Base-by-base conservation (phyloP, 1,139 yeast species). In the Lodderomyces theae region DNA sequence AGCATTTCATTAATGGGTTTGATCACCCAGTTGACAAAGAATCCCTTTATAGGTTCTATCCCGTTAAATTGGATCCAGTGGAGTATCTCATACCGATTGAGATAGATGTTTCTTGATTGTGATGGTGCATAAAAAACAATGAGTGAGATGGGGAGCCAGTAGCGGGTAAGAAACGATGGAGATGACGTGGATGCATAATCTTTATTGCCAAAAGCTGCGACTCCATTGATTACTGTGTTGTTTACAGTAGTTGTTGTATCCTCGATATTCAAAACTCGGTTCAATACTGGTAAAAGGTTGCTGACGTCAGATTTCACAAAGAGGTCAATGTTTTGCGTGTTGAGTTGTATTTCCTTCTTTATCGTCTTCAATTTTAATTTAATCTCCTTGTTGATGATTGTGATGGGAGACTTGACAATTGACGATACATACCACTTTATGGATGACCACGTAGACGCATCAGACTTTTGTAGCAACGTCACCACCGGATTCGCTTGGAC, bases 21-120 rank as follows among this genome's bases (percentile, higher is more conserved):
- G 23, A 87, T 64, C 3, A 92, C 74, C 97, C 97, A 90, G 58
- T 90, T 88, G 31, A 69, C 65, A 68, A 82, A 77, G 50, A 90
- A 82, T 1, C 94, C 88, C 34, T 58, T 55, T 1, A 72, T 56
- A 0, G 95, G 85, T 28, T 82, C 88, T 18, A 81, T 60, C 3
- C 86, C 60, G 45, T 83, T 82, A 35, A 66, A 65, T 44, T 69
- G 66, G 38, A 80, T 46, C 84, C 92, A 88, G 1, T 66, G 55
- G 1, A 66, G 46, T 10, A 87, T 76, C 15, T 69, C 73, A 9
- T 61, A 64, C 49, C 82, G 65, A 49, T 83, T 80, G 3, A 71
- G 64, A 51, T 82, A 64, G 0, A 73, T 48, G 25, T 69, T 62
- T 2, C 55, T 40, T 1, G 78, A 56, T 2, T 77, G 62, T 0